phyloP scores from a whole-genome alignment of 192 early-diverging fungal species.

The Coemansia sp. region DNA sequence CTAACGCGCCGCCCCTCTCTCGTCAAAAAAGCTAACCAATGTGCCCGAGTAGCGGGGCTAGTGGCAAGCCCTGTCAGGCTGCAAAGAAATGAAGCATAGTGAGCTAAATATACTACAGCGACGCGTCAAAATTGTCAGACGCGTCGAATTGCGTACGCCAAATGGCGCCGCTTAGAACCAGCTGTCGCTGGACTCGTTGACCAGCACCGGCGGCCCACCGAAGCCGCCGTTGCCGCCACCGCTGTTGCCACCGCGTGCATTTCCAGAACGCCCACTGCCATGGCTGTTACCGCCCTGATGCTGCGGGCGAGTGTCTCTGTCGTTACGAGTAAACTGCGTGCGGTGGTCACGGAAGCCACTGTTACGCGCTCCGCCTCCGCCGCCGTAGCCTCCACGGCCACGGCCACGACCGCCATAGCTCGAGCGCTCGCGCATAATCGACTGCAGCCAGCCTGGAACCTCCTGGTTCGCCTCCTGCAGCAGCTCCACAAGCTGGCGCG shows the following conservation, averaged over 20 bases:
- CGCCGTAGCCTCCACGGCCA: constrained; percentile 42
- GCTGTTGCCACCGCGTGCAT: constrained; percentile 15
- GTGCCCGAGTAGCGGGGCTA: neutral
- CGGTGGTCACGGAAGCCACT: constrained; percentile 40
- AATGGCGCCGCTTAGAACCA: constrained; percentile 58
- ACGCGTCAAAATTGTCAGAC: neutral
- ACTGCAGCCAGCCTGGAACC: constrained; percentile 77
- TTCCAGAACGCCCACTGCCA: neutral
- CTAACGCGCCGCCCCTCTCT: constrained; percentile 12
- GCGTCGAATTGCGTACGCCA: neutral
- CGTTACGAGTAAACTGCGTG: constrained; percentile 28
- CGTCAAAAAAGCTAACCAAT: constrained; percentile 3
- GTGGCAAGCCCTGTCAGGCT: neutral
- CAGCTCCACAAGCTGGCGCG: constrained; percentile 81
- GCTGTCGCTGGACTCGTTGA: constrained; percentile 58
- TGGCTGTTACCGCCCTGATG: constrained; percentile 12
- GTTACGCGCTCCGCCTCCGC: constrained; percentile 31
- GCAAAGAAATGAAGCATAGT: neutral
- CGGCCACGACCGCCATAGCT: constrained; percentile 58
- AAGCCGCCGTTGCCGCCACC: constrained; percentile 7
- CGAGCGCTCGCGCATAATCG: constrained; percentile 63
- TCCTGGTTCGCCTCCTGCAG: constrained; percentile 95
- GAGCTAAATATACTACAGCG: constrained; percentile 10
- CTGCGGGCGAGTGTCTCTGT: constrained; percentile 39
- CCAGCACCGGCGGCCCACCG: constrained; percentile 28